A percentile compares a stretch with the other conserved stretches of the same genome.
These are phyloP conservation scores for Ophiostoma sp. DNA, from an alignment of 2,329 filamentous ascomycete genomes.

Conservation along the genomic window DNA sequence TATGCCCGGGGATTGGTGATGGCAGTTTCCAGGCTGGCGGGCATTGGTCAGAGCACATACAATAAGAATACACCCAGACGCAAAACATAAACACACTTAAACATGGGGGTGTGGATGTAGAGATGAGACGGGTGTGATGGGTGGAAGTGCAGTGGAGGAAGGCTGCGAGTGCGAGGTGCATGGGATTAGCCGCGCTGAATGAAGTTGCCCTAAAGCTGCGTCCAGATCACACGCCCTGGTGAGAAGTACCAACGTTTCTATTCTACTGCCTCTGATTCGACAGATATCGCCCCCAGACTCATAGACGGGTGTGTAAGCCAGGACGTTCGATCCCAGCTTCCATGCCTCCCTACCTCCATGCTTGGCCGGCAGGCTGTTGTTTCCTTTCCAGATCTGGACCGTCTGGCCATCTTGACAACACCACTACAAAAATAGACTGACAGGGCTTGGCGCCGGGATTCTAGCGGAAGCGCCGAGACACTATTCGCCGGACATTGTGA, in stretches of 20 bases:
- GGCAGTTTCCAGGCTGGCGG: conserved; percentile 1
- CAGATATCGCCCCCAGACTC: background rate
- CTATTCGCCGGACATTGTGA: background rate
- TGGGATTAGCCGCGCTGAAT: conserved; percentile 11
- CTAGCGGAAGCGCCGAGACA: background rate
- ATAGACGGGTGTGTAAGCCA: background rate
- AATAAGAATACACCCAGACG: background rate
- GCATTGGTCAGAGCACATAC: background rate
- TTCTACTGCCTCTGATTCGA: background rate
- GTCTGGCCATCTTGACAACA: background rate
- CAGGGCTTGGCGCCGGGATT: background rate
- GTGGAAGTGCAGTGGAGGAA: background rate
- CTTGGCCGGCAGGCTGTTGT: background rate
- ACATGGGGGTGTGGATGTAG: background rate
- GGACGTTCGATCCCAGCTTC: background rate
- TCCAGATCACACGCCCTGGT: background rate
- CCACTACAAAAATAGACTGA: background rate
- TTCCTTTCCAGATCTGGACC: background rate
- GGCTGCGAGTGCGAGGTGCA: background rate
- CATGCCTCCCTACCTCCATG: background rate
- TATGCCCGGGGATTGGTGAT: background rate
- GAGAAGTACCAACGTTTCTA: background rate
- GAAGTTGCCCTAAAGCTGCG: background rate
- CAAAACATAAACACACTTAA: background rate
- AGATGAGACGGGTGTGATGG: background rate